Evolutionary conservation across 192 early-diverging fungal genomes (phyloP).

Genomic region (Backusella westeae): DNA sequence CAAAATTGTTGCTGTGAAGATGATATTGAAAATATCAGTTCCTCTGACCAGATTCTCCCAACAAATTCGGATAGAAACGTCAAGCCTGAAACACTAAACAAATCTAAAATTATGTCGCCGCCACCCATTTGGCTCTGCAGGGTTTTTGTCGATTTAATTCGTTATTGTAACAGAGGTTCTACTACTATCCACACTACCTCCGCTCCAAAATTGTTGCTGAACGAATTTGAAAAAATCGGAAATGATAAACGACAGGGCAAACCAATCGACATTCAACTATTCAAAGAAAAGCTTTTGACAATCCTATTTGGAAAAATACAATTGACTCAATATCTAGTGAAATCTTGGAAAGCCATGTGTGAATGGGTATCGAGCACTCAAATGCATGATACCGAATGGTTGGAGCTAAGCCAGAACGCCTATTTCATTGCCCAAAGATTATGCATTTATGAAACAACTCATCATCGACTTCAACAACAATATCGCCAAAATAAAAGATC

Average conservation of each 20-base stretch:
- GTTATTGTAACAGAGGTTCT: neutral
- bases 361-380: neutral
- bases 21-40: neutral
- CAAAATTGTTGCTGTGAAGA: neutral
- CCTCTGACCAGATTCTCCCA: neutral
- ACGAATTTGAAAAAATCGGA: neutral
- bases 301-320: neutral
- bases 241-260: neutral
- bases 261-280: neutral
- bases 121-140: neutral
- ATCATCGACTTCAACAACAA: neutral
- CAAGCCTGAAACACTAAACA: neutral
- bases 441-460: neutral
- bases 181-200: neutral
- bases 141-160: neutral
- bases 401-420: neutral
- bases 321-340: neutral
- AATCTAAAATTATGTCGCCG: neutral
- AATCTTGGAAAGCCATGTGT: neutral
- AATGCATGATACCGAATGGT: neutral
- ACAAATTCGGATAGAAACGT: neutral
- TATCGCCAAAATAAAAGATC: neutral
- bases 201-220: neutral
- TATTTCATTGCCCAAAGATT: neutral
- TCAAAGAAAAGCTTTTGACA: neutral